phyloP scores from a whole-genome alignment of 2,329 filamentous ascomycete genomes.

The Cladorrhinum sp. region DNA sequence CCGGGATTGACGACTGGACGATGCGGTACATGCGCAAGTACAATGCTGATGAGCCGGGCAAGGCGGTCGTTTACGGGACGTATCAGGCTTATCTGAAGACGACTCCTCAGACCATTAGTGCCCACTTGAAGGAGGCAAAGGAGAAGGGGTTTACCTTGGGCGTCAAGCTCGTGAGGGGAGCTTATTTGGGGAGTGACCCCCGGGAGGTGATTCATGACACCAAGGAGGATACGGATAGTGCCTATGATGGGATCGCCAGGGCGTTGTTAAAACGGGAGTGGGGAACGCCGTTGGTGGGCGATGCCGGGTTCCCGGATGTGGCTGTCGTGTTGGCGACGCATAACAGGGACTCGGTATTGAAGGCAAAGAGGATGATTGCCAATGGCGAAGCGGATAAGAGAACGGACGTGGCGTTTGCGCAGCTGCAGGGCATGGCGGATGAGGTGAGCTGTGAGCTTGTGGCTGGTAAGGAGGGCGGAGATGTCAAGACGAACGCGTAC shows the following conservation, averaged over 20 bases:
- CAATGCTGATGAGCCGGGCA: slow-evolving; percentile 54
- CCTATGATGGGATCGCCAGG: slow-evolving; percentile 69
- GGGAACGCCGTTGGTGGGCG: slow-evolving; percentile 48
- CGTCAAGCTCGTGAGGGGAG: slow-evolving; percentile 72
- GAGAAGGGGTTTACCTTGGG: slow-evolving; percentile 64
- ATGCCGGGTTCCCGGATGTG: slow-evolving; percentile 52
- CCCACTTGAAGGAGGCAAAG: slow-evolving; percentile 58
- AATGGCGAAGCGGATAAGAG: slow-evolving; percentile 33
- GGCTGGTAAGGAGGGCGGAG: slow-evolving; percentile 12
- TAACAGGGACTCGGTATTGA: slow-evolving; percentile 69
- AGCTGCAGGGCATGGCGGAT: slow-evolving; percentile 94
- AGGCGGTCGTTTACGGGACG: slow-evolving; percentile 73
- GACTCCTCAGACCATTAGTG: slow-evolving; percentile 53
- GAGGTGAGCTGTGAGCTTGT: slow-evolving; percentile 72
- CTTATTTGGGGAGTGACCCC: slow-evolving; percentile 69
- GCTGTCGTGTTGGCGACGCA: slow-evolving; percentile 76
- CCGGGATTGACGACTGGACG: slow-evolving; percentile 78
- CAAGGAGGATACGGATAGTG: slow-evolving; percentile 66
- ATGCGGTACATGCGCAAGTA: slow-evolving; percentile 72
- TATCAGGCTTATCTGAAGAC: slow-evolving; percentile 76
- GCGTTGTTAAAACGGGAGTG: slow-evolving; percentile 65
- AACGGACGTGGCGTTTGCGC: slow-evolving; percentile 61
- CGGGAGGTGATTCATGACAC: slow-evolving; percentile 68
- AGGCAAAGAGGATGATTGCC: slow-evolving; percentile 51
- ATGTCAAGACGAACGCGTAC: slow-evolving; percentile 42